Evolutionary conservation across 2,329 filamentous ascomycete genomes (phyloP).

Genomic region (Fusarium fracticaudum): DNA sequence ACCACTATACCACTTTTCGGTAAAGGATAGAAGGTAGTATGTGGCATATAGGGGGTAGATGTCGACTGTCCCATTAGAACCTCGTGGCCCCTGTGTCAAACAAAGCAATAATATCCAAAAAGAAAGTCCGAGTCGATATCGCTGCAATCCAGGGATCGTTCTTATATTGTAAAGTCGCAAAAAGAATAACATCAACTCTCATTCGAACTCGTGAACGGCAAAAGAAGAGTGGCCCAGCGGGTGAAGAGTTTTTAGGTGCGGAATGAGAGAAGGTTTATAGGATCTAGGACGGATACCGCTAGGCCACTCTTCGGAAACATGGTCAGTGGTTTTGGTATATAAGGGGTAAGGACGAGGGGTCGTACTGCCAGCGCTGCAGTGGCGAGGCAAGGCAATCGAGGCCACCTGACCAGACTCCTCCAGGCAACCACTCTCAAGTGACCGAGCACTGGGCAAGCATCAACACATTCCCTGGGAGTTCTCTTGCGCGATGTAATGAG

Average conservation of each 20-base stretch:
- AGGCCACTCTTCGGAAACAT: not conserved
- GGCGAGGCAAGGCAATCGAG: not conserved
- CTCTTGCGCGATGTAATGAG: not conserved
- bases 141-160: not conserved
- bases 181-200: not conserved
- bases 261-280: not conserved
- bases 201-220: not conserved
- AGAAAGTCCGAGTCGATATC: not conserved
- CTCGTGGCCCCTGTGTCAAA: not conserved
- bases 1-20: not conserved
- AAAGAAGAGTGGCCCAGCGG: not conserved
- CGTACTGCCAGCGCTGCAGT: not conserved
- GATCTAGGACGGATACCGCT: not conserved
- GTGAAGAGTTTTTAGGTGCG: not conserved
- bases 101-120: not conserved
- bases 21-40: not conserved
- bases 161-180: not conserved
- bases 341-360: not conserved
- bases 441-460: not conserved
- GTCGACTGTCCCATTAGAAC: too few relatives aligned
- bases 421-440: not conserved
- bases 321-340: not conserved
- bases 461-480: not conserved
- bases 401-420: not conserved
- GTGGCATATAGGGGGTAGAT: not conserved